Evolutionary conservation across 106 monocot genomes (phyloP).

Genomic region (Ottelia alismoides): DNA sequence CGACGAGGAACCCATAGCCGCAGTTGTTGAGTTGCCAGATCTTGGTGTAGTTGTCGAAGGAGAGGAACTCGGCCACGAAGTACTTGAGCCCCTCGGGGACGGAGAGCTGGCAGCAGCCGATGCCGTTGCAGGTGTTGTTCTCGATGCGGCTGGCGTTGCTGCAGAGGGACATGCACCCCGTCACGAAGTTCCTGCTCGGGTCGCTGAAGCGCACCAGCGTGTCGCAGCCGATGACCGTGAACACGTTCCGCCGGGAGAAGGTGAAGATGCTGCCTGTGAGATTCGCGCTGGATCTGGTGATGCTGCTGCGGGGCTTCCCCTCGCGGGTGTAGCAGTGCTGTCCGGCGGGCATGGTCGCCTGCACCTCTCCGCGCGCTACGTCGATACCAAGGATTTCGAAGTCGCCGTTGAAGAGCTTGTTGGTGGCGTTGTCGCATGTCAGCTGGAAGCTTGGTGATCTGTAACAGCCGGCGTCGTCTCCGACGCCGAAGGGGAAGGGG

Average conservation of each 20-base stretch:
- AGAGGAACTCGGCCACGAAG: not conserved
- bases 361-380: not conserved
- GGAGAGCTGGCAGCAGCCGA: constrained; percentile 44
- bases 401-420: not conserved
- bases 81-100: constrained; percentile 22
- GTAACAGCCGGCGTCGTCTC: constrained; percentile 7
- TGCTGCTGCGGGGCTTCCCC: not conserved
- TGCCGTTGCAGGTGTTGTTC: constrained; percentile 22
- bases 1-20: constrained; percentile 24
- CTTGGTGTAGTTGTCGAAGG: not conserved
- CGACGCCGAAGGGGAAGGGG: constrained; percentile 42
- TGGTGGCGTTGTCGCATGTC: constrained; percentile 5
- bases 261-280: not conserved
- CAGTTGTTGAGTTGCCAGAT: constrained; percentile 19
- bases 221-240: constrained; percentile 23
- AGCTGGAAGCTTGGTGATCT: constrained; percentile 1
- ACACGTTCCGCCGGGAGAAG: constrained; percentile 17
- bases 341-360: not conserved
- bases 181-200: not conserved
- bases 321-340: constrained; percentile 14
- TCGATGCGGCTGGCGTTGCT: not conserved
- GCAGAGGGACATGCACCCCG: constrained; percentile 21
- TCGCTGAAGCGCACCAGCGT: constrained; percentile 11
- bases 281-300: not conserved
- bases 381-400: constrained; percentile 9